Evolutionary conservation across 2,329 filamentous ascomycete species (phyloP).

Genomic region (Ascochyta rabiei): DNA sequence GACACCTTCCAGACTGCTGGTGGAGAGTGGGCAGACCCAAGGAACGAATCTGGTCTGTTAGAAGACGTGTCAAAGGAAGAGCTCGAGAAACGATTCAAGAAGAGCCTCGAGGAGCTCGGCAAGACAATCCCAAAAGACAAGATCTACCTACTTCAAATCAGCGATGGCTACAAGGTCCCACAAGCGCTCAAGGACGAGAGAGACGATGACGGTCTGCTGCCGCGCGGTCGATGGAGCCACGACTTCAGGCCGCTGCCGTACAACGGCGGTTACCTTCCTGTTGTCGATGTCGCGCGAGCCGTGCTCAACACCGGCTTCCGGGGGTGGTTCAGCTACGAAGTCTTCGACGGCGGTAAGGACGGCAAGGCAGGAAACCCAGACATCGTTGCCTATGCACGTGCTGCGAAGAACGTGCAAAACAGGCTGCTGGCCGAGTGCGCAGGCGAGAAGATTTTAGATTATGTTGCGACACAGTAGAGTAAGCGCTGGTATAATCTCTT

Average conservation of each 20-base stretch:
- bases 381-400: slow-evolving; percentile 56
- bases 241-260: slow-evolving; percentile 72
- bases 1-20: slow-evolving; percentile 80
- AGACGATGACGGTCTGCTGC: slow-evolving; percentile 61
- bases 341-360: slow-evolving; percentile 67
- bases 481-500: not conserved
- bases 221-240: slow-evolving; percentile 73
- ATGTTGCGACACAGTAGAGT: slow-evolving; percentile 19
- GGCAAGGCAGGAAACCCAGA: slow-evolving; percentile 61
- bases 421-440: slow-evolving; percentile 44
- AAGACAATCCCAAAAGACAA: slow-evolving; percentile 67
- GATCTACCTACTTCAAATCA: slow-evolving; percentile 77
- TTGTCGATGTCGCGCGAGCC: slow-evolving; percentile 67
- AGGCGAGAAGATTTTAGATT: slow-evolving; percentile 24
- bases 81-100: slow-evolving; percentile 58
- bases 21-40: slow-evolving; percentile 75
- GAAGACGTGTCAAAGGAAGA: slow-evolving; percentile 56
- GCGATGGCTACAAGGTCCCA: slow-evolving; percentile 71
- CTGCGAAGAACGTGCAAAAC: slow-evolving; percentile 58
- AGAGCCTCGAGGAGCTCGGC: slow-evolving; percentile 63
- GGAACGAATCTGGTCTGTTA: slow-evolving; percentile 64
- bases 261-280: slow-evolving; percentile 72
- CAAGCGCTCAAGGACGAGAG: slow-evolving; percentile 59
- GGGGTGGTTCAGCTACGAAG: slow-evolving; percentile 71
- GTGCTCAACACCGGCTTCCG: slow-evolving; percentile 71